Evolutionary conservation across 257 asterid genomes (phyloP), one percentile per base, ranked within the genome.

Genomic region (Paraleonurus japonicus): DNA sequence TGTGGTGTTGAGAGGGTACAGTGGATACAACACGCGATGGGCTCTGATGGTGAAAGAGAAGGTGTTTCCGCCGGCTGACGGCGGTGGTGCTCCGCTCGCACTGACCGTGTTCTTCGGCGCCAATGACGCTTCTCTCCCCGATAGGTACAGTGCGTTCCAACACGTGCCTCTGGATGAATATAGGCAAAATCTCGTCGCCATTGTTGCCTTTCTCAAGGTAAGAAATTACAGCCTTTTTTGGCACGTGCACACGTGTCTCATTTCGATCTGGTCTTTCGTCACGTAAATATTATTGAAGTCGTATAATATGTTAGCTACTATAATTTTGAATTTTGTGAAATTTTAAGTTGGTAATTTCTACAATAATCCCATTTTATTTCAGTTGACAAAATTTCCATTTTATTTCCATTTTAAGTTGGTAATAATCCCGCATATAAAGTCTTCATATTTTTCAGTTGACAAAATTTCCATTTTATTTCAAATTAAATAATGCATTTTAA

Each of bases 61-160:
- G 71, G 90, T 83, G 60, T 88, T 94, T 39, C 88, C 89, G 62
- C 59, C 79, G 71, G n/a, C 75, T 61, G 76, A 32, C 4, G 77
- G 59, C 54, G 79, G 57, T n/a, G 85, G 62, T 4, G 74, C 69
- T 48, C 91, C 94, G 66, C 20, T 79, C 82, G 91, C 90, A 3
- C 91, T 86, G 76, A 86, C 96, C 70, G 93, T 94, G 80, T 94
- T 94, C 80, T 88, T 94, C 75, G 98, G 99, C 48, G 99, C 99
- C 1, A 94, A 94, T 60, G 99, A 94, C 77, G 99, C 99, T 1
- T 67, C 69, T 64, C 80, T 91, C 24, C 86, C 93, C 0, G 96
- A 91, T 65, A 76, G 93, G 41, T 82, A 37, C 71, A 63, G 82
- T 41, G 81, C 72, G 16, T 88, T 83, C 58, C 97, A 89, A 27